phyloP scores from a whole-genome alignment of 306 rosid species.

The Ammopiptanthus mongolicus region DNA sequence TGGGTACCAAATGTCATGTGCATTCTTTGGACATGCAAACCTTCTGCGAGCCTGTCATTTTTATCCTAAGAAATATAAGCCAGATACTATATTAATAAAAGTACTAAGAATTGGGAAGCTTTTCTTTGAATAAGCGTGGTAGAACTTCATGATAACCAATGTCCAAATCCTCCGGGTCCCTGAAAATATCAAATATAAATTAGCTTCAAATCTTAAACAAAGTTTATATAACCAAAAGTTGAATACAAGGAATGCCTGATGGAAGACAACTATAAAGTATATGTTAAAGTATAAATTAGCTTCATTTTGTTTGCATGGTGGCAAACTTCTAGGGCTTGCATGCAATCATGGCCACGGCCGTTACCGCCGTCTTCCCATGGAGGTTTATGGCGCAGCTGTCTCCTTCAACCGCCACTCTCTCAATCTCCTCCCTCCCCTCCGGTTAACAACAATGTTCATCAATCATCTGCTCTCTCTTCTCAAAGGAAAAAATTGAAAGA shows the following conservation, averaged over 20 bases:
- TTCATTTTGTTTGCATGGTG: no score
- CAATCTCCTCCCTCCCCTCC: no score
- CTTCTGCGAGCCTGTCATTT: slow-evolving; percentile 21
- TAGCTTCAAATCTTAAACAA: slow-evolving; percentile 10
- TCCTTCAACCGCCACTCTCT: no score
- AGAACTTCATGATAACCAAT: slow-evolving; percentile 73
- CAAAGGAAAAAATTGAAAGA: no score
- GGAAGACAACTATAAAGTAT: not conserved
- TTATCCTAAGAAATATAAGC: slow-evolving; percentile 14
- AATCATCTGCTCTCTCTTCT: no score
- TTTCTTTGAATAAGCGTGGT: slow-evolving; percentile 67
- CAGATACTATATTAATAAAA: slow-evolving; percentile 6
- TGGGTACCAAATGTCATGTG: not conserved
- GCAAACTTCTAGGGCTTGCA: no score
- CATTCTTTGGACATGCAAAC: slow-evolving; percentile 12
- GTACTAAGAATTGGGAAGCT: slow-evolving; percentile 26
- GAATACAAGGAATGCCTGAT: not conserved
- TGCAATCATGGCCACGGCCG: no score
- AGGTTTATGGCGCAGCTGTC: no score
- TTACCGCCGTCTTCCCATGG: no score
- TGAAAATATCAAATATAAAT: slow-evolving; percentile 22
- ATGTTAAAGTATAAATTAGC: no score
- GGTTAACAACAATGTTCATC: no score
- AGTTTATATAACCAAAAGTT: not conserved
- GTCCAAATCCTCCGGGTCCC: slow-evolving; percentile 90